Percentiles rank a stretch among this genome's conserved stretches.
phyloP scores from a whole-genome alignment of 2,329 filamentous ascomycete species.

The Chaetomiaceae sp. region DNA sequence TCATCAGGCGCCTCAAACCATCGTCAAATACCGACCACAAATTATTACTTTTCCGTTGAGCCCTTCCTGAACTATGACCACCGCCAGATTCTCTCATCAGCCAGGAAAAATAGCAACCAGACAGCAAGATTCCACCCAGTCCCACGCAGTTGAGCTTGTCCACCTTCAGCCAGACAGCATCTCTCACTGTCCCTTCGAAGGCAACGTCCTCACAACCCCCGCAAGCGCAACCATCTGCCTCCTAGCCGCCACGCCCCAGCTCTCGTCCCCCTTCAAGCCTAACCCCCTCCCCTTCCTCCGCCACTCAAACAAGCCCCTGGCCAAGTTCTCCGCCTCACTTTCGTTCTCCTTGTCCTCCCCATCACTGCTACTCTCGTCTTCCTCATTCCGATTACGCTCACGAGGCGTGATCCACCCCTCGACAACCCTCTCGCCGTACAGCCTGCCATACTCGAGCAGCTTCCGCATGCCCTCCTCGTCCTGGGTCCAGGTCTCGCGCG shows the following conservation, averaged over 20 bases:
- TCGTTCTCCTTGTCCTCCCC: conserved; percentile 2
- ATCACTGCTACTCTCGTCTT: background rate
- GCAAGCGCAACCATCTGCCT: conserved; percentile 22
- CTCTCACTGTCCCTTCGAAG: background rate
- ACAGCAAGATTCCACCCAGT: no score
- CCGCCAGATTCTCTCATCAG: background rate
- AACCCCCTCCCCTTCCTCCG: conserved; percentile 24
- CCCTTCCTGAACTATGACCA: no score
- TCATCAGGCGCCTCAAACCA: no score
- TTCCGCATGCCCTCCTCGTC: conserved; percentile 33
- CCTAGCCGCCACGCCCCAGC: conserved; percentile 21
- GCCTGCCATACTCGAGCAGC: conserved; percentile 30
- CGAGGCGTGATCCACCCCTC: conserved; percentile 22
- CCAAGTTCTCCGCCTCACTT: conserved; percentile 29
- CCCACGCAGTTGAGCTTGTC: no score
- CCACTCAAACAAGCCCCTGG: conserved; percentile 31
- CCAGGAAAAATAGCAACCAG: no score
- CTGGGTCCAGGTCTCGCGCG: conserved; percentile 31
- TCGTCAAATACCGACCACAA: no score
- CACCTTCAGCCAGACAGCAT: no score
- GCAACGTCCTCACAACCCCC: conserved; percentile 15
- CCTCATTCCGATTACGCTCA: no score
- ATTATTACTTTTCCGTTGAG: no score
- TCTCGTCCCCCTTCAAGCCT: conserved; percentile 3
- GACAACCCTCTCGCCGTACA: conserved; percentile 29